These are phyloP conservation scores for Lobulomyces angularis DNA, from an alignment of 192 early-diverging fungal species.

Conservation along the genomic window DNA sequence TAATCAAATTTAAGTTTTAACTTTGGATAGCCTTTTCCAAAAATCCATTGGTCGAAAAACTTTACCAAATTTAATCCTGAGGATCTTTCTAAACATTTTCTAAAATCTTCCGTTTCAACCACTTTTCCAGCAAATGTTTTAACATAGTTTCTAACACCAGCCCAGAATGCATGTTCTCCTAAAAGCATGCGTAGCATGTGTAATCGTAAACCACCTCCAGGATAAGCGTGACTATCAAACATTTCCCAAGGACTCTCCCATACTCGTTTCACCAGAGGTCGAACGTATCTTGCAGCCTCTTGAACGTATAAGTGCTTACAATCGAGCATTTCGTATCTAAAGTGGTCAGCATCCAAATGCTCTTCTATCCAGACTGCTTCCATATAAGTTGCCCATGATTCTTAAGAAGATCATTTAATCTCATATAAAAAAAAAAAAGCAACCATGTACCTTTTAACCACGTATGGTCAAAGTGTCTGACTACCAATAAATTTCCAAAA, in stretches of 20 bases:
- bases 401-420: no score
- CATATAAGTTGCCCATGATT: conserved; percentile 42
- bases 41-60: conserved; percentile 87
- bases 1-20: conserved; percentile 65
- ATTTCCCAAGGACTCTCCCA: conserved; percentile 37
- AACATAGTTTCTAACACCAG: conserved; percentile 31
- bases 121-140: conserved; percentile 17
- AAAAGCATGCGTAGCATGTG: conserved; percentile 37
- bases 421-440: no score
- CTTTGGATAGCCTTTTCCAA: conserved; percentile 74
- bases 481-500: conserved; percentile 42
- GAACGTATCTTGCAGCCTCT: conserved; percentile 16
- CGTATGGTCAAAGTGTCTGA: conserved; percentile 45
- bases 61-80: conserved; percentile 64
- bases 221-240: conserved; percentile 41
- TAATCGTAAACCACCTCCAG: conserved; percentile 34
- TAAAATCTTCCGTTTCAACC: conserved; percentile 49
- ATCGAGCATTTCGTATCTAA: conserved; percentile 14
- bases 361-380: conserved; percentile 22
- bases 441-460: no score
- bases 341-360: conserved; percentile 18
- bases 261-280: conserved; percentile 33
- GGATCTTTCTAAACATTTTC: conserved; percentile 56
- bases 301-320: conserved; percentile 16
- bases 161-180: conserved; percentile 35